These are phyloP conservation scores for Chlamydomonas asymmetrica DNA, from an alignment of 139 green algal genomes.

Conservation along the genomic window DNA sequence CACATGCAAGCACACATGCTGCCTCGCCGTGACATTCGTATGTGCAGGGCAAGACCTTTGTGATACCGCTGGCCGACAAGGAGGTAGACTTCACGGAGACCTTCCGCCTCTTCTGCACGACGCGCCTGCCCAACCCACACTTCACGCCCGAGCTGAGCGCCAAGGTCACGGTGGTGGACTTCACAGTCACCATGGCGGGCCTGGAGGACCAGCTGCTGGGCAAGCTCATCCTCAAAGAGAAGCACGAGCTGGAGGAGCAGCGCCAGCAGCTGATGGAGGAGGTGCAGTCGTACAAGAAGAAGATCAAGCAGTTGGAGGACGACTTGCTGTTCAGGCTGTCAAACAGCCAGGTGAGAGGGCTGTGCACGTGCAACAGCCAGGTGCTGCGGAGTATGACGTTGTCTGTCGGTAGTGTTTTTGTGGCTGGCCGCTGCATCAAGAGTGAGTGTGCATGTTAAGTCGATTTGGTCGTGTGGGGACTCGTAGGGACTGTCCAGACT, in stretches of 20 bases:
- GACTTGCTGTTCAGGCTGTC: conserved; percentile 89
- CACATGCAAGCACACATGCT: not conserved
- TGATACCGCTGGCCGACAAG: conserved; percentile 83
- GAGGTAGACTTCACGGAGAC: conserved; percentile 88
- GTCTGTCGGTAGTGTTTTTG: too few species aligned
- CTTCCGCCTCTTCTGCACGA: conserved; percentile 92
- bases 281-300: conserved; percentile 90
- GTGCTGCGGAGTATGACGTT: conserved; percentile 23
- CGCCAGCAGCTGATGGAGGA: conserved; percentile 86
- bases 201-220: conserved; percentile 96
- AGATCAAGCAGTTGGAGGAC: conserved; percentile 94
- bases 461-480: too few species aligned
- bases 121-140: conserved; percentile 88
- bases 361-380: not conserved
- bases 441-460: too few species aligned
- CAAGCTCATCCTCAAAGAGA: conserved; percentile 94
- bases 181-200: conserved; percentile 90
- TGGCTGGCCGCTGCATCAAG: too few species aligned
- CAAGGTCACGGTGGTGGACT: conserved; percentile 93
- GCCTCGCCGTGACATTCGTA: not conserved
- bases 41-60: conserved; percentile 60
- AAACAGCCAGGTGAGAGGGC: conserved; percentile 49
- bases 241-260: conserved; percentile 94
- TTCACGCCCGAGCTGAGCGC: conserved; percentile 92
- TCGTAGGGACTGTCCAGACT: too few species aligned